Base-by-base conservation (phyloP, 768 basidiomycete genomes). In the Basidioascus undulatus region DNA sequence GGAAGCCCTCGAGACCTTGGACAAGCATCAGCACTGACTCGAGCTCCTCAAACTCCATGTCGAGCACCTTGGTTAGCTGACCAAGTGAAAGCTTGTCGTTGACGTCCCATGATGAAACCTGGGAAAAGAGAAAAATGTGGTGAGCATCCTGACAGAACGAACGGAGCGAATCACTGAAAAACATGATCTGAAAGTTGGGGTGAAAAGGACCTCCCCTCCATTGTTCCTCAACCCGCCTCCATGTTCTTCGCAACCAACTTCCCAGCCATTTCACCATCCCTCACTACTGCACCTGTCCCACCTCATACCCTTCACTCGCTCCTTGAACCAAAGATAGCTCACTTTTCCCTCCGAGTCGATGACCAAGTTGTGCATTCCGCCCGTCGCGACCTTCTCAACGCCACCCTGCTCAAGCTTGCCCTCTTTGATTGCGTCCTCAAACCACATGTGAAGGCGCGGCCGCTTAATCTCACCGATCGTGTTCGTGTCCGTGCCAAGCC, bases 291-390 rank as follows among this genome's bases (percentile, higher is more conserved):
- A 21, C 5, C 12, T 5, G 16, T 0, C 27, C n/a, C n/a, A n/a
- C n/a, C n/a, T n/a, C n/a, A n/a, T n/a, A n/a, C n/a, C n/a, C n/a
- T n/a, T n/a, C n/a, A n/a, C n/a, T n/a, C n/a, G n/a, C n/a, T n/a
- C n/a, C n/a, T n/a, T n/a, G n/a, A n/a, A n/a, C n/a, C n/a, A n/a
- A n/a, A n/a, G n/a, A n/a, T n/a, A n/a, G 68, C 83, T 57, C 55
- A 96, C 86, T 19, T 73, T 73, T 51, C 89, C 89, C 47, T 71
- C 72, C 53, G 84, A 79, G 55, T 92, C 86, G 24, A 92, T 65
- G 52, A 83, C 75, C 34, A 94, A 61, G 3, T 75, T 76, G 57
- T 94, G 87, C 57, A 94, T 66, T 18, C 89, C 89, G 40, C 86
- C 87, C 24, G 72, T 76, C 35, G 68, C 71, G 37, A 87, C 61